Base-by-base conservation (phyloP, 2,329 filamentous ascomycete genomes). In the Botrytis cinerea region DNA sequence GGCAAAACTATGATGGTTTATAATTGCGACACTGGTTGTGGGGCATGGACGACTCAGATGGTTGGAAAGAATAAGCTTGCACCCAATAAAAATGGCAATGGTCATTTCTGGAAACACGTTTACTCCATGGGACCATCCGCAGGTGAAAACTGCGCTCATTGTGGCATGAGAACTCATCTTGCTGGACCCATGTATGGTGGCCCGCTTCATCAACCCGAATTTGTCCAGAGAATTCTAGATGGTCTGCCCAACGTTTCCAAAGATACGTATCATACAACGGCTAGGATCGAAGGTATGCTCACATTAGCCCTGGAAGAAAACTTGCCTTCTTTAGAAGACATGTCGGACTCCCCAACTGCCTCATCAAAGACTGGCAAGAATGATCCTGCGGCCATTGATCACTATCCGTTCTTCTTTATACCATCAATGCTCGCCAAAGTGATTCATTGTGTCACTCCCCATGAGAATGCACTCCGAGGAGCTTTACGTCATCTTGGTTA, bases 181-280 rank as follows among this genome's bases (percentile, higher is more conserved):
- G 92, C 90, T 7, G 96, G 96, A 2, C 96, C 96, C 0, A 98
- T 99, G 95, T 99, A 95, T 84, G 95, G 89, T 48, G 96, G 96
- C 0, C 92, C 92, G 32, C 85, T 99, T 14, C 96, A 99, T 82
- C 94, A 94, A 62, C 87, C 90, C 10, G 88, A 90, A 2, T 99
- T 98, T 80, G 90, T 99, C 75, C 88, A 92, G 79, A 89, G 88
- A 73, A 90, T 99, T 38, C 86, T 99, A 25, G 88, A 90, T 61
- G 88, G 91, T 73, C 86, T 97, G 14, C 90, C 93, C 0, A 83
- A 85, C 6, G 88, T 90, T 0, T 89, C 94, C 66, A 86, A 86
- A 40, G 85, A 90, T 0, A 87, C 90, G 0, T 99, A 99, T 80
- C 90, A 90, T 57, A 99, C 96, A 0, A 89, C 91, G 43, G 87